Conservation (phyloP, 176 grass and related monocot genomes). For the Rhipidocladum racemiflorum region DNA sequence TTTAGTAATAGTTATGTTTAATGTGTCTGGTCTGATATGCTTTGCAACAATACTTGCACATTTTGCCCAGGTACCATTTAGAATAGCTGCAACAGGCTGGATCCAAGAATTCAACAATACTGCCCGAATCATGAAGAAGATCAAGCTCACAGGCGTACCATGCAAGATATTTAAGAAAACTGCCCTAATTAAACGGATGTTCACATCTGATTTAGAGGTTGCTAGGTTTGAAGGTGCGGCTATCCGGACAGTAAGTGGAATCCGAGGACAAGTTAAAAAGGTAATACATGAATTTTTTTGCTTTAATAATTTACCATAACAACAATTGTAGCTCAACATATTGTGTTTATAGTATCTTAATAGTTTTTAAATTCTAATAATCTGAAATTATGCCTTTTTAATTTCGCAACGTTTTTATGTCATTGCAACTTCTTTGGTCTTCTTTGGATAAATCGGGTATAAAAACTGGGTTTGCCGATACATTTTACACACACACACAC, state of each 20-base stretch:
- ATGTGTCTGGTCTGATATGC: constrained; percentile 9
- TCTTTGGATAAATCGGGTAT: neutral
- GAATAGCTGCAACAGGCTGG: constrained; percentile 73
- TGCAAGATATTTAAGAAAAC: constrained; percentile 99
- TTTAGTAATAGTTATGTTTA: neutral
- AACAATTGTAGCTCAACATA: neutral
- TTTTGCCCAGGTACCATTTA: constrained; percentile 69
- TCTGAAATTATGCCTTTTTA: neutral
- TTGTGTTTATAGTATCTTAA: constrained; percentile 11
- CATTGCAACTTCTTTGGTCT: neutral
- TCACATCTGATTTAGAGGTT: constrained; percentile 95
- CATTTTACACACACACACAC: too few relatives aligned
- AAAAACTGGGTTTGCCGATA: neutral
- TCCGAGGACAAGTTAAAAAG: constrained; percentile 97
- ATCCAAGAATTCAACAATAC: constrained; percentile 96
- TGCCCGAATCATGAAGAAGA: constrained; percentile 90
- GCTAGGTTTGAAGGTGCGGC: constrained; percentile 97
- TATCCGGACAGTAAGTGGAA: constrained; percentile 81
- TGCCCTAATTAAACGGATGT: constrained; percentile 90
- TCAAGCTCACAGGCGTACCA: constrained; percentile 82
- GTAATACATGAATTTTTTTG: constrained; percentile 44
- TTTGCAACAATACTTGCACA: constrained; percentile 27
- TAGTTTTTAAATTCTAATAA: neutral
- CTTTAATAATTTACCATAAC: neutral
- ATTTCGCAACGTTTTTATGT: neutral